Percentiles rank a stretch among this genome's conserved stretches.
Evolutionary conservation across 2,329 filamentous ascomycete genomes (phyloP).

Genomic region (Ascomycota sp.): DNA sequence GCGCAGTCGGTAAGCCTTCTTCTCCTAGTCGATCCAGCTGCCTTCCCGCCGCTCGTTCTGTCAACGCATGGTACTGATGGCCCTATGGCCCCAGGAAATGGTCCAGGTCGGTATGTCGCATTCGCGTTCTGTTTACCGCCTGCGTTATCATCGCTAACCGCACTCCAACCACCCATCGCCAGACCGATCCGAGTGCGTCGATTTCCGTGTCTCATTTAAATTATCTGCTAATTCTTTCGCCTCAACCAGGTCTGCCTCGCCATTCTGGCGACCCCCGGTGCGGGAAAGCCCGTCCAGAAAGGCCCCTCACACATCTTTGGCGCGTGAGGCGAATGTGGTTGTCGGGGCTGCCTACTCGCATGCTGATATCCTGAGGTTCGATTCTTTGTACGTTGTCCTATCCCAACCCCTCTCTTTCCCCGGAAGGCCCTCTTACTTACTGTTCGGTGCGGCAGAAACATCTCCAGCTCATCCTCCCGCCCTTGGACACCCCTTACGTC

Average conservation of each 20-base stretch:
- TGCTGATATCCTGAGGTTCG: conserved; percentile 80
- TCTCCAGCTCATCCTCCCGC: conserved; percentile 39
- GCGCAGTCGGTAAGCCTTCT: conserved; percentile 54
- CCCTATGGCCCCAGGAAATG: conserved; percentile 62
- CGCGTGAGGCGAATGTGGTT: conserved; percentile 49
- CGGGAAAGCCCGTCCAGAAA: conserved; percentile 32
- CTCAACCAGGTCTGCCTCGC: conserved; percentile 59
- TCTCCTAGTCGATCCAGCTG: no score
- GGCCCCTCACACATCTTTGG: conserved; percentile 15
- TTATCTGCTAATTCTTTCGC: conserved; percentile 6
- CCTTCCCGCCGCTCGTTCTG: no score
- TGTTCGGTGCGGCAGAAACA: conserved; percentile 28
- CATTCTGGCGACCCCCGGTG: conserved; percentile 61
- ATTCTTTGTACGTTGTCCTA: conserved; percentile 41
- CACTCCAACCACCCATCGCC: conserved; percentile 6
- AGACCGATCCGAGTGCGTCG: conserved; percentile 45
- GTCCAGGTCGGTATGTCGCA: conserved; percentile 77
- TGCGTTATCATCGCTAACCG: conserved; percentile 8
- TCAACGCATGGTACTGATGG: no score
- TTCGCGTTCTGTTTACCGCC: background rate
- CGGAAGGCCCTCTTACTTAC: no score
- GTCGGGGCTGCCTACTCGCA: conserved; percentile 94
- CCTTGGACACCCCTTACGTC: conserved; percentile 59
- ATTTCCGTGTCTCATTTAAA: no score
- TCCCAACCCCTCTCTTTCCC: background rate